These are phyloP conservation scores for Chlamydomonas eustigma DNA, from an alignment of 139 green algal genomes.

Conservation along the genomic window DNA sequence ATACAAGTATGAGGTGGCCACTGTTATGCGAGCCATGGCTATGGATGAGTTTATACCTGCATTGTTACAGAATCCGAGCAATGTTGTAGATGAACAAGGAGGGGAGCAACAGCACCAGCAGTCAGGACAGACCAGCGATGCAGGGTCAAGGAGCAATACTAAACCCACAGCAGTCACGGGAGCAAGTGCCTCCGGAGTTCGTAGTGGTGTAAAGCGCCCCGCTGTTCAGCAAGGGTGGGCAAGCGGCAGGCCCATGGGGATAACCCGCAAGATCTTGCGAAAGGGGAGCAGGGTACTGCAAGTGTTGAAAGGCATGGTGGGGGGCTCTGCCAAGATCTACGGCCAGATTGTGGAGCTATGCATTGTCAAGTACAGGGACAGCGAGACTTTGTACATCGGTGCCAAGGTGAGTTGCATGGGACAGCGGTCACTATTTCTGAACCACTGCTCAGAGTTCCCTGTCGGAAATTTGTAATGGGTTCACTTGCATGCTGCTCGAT, in stretches of 20 bases:
- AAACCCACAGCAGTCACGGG: too few species aligned
- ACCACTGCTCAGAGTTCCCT: too few species aligned
- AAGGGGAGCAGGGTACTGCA: conserved; percentile 31
- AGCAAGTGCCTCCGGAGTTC: neutral
- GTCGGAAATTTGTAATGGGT: too few species aligned
- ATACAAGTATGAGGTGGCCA: conserved; percentile 67
- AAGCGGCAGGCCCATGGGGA: neutral
- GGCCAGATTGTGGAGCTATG: conserved; percentile 58
- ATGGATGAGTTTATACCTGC: conserved; percentile 56
- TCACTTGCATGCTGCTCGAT: too few species aligned
- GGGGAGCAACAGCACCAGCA: neutral
- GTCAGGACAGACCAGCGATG: neutral
- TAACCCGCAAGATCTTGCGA: conserved; percentile 48
- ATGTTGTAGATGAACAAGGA: neutral
- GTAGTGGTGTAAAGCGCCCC: neutral
- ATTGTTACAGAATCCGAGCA: conserved; percentile 1
- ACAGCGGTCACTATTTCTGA: too few species aligned
- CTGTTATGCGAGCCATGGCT: conserved; percentile 58
- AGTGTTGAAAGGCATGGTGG: conserved; percentile 47
- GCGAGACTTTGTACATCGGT: conserved; percentile 43
- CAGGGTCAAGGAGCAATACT: neutral
- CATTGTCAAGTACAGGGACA: conserved; percentile 46
- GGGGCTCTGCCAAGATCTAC: conserved; percentile 53
- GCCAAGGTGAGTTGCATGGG: neutral
- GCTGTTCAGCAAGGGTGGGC: conserved; percentile 7